phyloP scores from a whole-genome alignment of 306 rosid species.

The Quercus alba region DNA sequence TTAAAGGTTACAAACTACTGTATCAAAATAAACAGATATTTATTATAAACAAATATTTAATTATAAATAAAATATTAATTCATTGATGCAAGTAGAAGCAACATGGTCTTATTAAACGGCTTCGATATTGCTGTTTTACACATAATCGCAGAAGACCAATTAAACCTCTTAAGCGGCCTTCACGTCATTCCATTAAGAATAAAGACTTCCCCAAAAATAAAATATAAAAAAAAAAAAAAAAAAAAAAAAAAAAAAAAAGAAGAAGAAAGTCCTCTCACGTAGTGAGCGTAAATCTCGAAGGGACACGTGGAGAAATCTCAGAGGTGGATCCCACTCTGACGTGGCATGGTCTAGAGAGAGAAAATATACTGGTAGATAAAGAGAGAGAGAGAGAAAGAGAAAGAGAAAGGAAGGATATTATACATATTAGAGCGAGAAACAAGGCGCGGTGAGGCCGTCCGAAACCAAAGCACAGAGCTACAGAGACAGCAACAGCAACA shows the following conservation, averaged over 20 bases:
- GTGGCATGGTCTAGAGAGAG: conserved; percentile 38
- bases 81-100: no score
- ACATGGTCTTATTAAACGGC: no score
- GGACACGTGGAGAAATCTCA: conserved; percentile 56
- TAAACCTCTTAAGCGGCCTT: no score
- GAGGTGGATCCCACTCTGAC: conserved; percentile 72
- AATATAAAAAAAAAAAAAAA: no score
- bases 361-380: background rate
- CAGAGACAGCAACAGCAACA: background rate
- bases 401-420: background rate
- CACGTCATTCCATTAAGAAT: no score
- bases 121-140: no score
- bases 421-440: conserved; percentile 39
- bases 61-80: no score
- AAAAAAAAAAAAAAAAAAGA: background rate
- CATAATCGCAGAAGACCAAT: no score
- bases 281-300: conserved; percentile 35
- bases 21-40: no score
- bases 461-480: conserved; percentile 12
- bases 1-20: no score
- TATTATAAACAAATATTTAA: no score
- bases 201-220: no score
- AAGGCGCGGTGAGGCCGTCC: conserved; percentile 62
- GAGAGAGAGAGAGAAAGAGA: background rate
- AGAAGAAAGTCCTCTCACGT: conserved; percentile 55